Conservation (phyloP, 768 basidiomycete species). For the Collybiopsis confluens region DNA sequence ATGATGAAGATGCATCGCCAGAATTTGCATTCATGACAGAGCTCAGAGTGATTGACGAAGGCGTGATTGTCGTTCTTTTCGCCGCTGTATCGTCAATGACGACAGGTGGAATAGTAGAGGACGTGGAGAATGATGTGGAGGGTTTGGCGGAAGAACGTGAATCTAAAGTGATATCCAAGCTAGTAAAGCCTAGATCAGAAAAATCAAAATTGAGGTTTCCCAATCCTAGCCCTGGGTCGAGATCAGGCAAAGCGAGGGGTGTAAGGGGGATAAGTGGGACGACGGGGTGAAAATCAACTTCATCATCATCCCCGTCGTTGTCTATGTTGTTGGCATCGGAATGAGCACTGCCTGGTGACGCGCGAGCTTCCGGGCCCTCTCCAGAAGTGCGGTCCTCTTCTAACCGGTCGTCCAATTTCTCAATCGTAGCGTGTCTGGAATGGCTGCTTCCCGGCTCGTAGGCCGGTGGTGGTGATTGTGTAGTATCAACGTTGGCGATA, state of each 20-base stretch:
- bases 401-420: not conserved
- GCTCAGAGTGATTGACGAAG: constrained; percentile 6
- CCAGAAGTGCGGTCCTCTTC: not conserved
- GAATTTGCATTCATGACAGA: not conserved
- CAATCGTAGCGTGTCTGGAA: not conserved
- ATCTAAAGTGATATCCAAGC: not conserved
- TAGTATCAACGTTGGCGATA: constrained; percentile 28
- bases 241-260: constrained; percentile 1
- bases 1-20: not conserved
- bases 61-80: not conserved
- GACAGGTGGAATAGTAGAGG: constrained; percentile 22
- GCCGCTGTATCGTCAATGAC: constrained; percentile 17
- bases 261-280: constrained; percentile 1
- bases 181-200: not conserved
- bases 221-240: constrained; percentile 1
- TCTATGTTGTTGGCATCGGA: not conserved
- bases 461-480: constrained; percentile 43
- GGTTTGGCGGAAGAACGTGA: not conserved
- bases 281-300: not conserved
- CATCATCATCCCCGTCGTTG: not conserved
- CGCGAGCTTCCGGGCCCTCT: not conserved
- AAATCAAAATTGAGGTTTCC: constrained; percentile 1
- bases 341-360: not conserved
- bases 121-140: not conserved
- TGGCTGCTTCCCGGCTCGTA: constrained; percentile 19